Conservation (phyloP, 1,139 yeast species). For the Pichia sp. region DNA sequence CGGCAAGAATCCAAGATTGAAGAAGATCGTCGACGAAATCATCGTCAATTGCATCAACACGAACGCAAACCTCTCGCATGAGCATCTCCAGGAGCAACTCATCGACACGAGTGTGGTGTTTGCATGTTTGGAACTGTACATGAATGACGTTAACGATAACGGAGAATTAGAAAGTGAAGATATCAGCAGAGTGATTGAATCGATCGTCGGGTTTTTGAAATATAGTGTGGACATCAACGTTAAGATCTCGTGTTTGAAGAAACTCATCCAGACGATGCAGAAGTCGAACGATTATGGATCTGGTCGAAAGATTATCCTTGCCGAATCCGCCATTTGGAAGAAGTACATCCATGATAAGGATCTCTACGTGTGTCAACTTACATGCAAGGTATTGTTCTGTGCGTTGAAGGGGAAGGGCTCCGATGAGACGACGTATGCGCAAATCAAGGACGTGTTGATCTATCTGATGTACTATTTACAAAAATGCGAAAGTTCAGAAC, state of each 20-base stretch:
- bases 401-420: no score
- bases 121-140: constrained; percentile 4
- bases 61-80: neutral
- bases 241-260: constrained; percentile 1
- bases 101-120: constrained; percentile 5
- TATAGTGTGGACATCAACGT: constrained; percentile 6
- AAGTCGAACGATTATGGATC: neutral
- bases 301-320: neutral
- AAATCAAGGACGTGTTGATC: constrained; percentile 9
- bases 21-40: neutral
- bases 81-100: constrained; percentile 2
- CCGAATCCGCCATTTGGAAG: constrained; percentile 10
- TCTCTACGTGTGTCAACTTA: neutral
- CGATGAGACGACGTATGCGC: no score
- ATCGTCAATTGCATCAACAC: constrained; percentile 4
- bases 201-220: constrained; percentile 4
- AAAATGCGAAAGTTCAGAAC: neutral
- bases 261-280: neutral
- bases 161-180: neutral
- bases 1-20: neutral
- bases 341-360: constrained; percentile 10
- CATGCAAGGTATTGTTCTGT: neutral
- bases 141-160: constrained; percentile 2
- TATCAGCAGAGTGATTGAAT: neutral
- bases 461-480: constrained; percentile 10